A percentile compares a stretch with the other conserved stretches of the same genome.
These are phyloP conservation scores for Claviceps sp. DNA, from an alignment of 2,329 filamentous ascomycete genomes.

Conservation along the genomic window DNA sequence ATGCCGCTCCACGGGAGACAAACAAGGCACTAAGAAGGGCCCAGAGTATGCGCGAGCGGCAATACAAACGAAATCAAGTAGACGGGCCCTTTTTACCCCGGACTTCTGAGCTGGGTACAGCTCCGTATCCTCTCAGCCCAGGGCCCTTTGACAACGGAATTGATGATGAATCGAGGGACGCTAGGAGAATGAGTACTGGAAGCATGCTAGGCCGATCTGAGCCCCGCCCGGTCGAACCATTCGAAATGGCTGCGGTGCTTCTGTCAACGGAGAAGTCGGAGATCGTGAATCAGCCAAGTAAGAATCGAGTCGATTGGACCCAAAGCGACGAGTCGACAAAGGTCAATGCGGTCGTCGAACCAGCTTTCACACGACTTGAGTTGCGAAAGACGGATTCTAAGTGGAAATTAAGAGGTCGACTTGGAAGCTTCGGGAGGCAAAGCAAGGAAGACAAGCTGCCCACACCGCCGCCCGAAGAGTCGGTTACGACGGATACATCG, in stretches of 20 bases:
- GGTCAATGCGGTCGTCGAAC: neutral
- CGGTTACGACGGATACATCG: constrained; percentile 8
- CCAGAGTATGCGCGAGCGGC: constrained; percentile 25
- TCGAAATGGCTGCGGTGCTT: constrained; percentile 1
- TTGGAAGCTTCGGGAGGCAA: constrained; percentile 21
- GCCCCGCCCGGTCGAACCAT: constrained; percentile 3
- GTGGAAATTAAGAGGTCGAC: constrained; percentile 32
- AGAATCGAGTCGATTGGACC: constrained; percentile 42
- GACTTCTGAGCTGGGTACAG: constrained; percentile 20
- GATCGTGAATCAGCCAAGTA: constrained; percentile 11
- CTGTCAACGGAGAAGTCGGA: constrained; percentile 1
- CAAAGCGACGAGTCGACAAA: constrained; percentile 36
- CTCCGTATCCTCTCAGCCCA: constrained; percentile 6
- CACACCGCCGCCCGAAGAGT: constrained; percentile 7
- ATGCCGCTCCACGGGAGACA: constrained; percentile 21
- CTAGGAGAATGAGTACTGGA: constrained; percentile 25
- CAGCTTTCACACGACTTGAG: constrained; percentile 11
- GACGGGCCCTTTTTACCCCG: constrained; percentile 23
- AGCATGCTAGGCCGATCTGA: constrained; percentile 15
- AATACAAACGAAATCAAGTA: constrained; percentile 29
- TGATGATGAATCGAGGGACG: constrained; percentile 6
- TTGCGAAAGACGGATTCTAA: constrained; percentile 34
- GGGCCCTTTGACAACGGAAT: constrained; percentile 11
- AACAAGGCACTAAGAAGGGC: constrained; percentile 22
- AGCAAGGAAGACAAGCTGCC: constrained; percentile 14